Evolutionary conservation across 106 monocot genomes (phyloP), one percentile per base, ranked within the genome.

Genomic region (Apostasia ramifera): DNA sequence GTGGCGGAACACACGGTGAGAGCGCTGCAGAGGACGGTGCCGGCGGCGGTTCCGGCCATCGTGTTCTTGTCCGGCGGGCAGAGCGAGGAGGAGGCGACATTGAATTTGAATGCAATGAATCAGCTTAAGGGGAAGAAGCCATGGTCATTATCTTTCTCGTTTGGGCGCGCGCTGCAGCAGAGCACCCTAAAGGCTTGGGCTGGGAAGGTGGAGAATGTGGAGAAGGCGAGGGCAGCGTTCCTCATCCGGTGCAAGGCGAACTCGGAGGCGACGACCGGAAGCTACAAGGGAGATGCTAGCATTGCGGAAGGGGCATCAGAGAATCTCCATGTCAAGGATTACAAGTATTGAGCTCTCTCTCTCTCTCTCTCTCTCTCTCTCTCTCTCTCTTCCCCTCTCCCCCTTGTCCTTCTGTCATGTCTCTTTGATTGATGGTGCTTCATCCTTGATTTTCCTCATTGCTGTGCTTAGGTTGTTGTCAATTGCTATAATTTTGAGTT

Each of bases 61-160:
- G 79, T 83, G 46, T 83, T 79, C 68, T 72, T 83, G 1, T 83
- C 83, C 12, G 83, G 83, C 2, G 74, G 79, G n/a, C 79, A 79
- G 70, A 79, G 79, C 9, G 79, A 79, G 64, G 74, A 79, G 79
- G 69, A 79, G 64, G 79, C 79, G 6, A 74, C 74, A 0, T 9
- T 74, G 68, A 74, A 79, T 48, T 58, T 79, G 48, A 79, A 74
- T 65, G 79, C 79, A 37, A 74, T 79, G 74, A 79, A 78, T 57
- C 49, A 78, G 61, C 61, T 78, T 47, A 65, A 67, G 53, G 76
- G 76, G n/a, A 81, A 81, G 76, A 81, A 81, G 81, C 76, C 81
- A n/a, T 81, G 81, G 81, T 54, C 38, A 2, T 61, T 81, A 1
- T 81, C 81, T 49, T 81, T 81, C 67, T 81, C 81, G 0, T 81